These are phyloP conservation scores for Eucalyptus dawsonii DNA, from an alignment of 345 rosid genomes.

Conservation along the genomic window DNA sequence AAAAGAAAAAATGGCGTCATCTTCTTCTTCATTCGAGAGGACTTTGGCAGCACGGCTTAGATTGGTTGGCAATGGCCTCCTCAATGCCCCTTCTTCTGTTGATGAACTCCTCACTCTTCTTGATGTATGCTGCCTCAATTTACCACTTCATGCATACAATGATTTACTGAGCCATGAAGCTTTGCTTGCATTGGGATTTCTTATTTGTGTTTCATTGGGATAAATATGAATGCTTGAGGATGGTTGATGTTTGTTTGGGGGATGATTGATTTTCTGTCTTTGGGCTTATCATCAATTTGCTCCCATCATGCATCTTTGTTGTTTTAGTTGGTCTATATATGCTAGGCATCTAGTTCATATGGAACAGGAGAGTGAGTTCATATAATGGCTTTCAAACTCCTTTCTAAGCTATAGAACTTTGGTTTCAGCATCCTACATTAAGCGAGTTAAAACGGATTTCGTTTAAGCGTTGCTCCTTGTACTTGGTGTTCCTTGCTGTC, in stretches of 20 bases:
- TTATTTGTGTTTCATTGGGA: background rate
- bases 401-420: background rate
- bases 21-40: conserved; percentile 1
- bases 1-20: conserved; percentile 26
- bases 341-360: background rate
- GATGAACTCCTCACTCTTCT: conserved; percentile 38
- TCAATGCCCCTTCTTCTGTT: conserved; percentile 31
- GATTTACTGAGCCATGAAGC: background rate
- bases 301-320: background rate
- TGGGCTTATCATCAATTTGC: background rate
- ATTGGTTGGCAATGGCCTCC: conserved; percentile 45
- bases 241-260: background rate
- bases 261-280: background rate
- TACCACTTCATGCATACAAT: background rate
- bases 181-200: background rate
- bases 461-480: background rate
- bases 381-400: background rate
- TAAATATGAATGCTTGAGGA: background rate
- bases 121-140: conserved; percentile 21
- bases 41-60: conserved; percentile 23
- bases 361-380: background rate
- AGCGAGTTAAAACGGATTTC: background rate
- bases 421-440: background rate
- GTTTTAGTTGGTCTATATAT: background rate
- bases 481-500: background rate